Evolutionary conservation across 208 protist species (phyloP), one percentile per base, ranked within the genome.

Genomic region (Acanthamoeba divionensis): DNA sequence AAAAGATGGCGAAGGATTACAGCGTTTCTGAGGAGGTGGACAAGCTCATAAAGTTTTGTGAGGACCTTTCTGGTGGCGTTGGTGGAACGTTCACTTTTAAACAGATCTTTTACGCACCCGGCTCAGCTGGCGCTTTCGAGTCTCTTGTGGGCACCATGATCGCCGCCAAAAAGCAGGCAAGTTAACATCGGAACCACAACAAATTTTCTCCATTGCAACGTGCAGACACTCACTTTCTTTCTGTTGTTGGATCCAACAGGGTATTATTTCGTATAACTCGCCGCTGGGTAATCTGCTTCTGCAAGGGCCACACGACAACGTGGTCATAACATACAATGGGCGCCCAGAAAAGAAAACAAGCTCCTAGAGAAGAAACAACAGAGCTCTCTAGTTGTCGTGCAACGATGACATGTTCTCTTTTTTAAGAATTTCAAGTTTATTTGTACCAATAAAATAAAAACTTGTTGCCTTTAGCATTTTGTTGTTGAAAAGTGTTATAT

Each of bases 271-370:
- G 0, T 88, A 88, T 60, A 69, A 88, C 55, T 55, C 36, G 13
- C 79, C 79, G 2, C 45, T 88, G 55, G 79, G 79, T 0, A 88
- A 88, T 45, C 57, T 88, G 15, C 31, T 88, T 54, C 55, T 88
- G 26, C 79, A 88, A 36, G 79, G 79, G 50, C 57, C 79, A 10
- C 79, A 88, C 55, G 79, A 88, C 48, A 47, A 88, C 36, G 79
- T 88, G 0, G 79, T 88, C 21, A 88, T 88, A 36, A 88, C 79
- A 2, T 88, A 88, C 79, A 88, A 88, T 60, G 79, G 79, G n/a
- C 79, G 52, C 8, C 79, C 73, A 0, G 48, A 67, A 31, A 33
- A 88, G 2, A 71, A 69, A 31, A 65, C n/a, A n/a, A n/a, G n/a
- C n/a, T n/a, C n/a, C n/a, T n/a, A n/a, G n/a, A n/a, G n/a, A n/a